Conservation (phyloP, 1,139 yeast species). For the Suhomyces maxii region DNA sequence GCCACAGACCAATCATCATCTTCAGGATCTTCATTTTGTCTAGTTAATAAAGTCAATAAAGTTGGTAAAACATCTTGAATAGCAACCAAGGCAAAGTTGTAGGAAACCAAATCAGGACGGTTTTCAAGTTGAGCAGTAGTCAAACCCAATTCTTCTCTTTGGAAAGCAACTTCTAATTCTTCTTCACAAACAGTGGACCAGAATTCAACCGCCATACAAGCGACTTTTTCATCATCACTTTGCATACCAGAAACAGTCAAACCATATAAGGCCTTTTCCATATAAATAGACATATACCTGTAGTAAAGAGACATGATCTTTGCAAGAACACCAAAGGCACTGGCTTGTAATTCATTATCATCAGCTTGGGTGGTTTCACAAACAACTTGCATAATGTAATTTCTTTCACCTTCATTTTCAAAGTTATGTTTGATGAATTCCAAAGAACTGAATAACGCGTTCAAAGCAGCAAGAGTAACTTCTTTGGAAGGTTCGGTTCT, state of each 20-base stretch:
- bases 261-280: constrained; percentile 95
- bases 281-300: constrained; percentile 84
- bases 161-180: constrained; percentile 77
- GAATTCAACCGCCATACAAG: constrained; percentile 98
- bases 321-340: constrained; percentile 95
- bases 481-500: constrained; percentile 68
- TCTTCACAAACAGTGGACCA: constrained; percentile 98
- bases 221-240: constrained; percentile 79
- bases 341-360: constrained; percentile 80
- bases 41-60: constrained; percentile 70
- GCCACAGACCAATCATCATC: constrained; percentile 98
- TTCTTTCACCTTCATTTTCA: constrained; percentile 91
- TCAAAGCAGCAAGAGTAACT: constrained; percentile 87
- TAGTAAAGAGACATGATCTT: constrained; percentile 90
- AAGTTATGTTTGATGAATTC: constrained; percentile 88
- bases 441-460: constrained; percentile 87
- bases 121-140: constrained; percentile 42
- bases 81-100: constrained; percentile 83
- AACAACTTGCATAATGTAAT: constrained; percentile 96
- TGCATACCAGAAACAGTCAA: constrained; percentile 92
- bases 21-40: constrained; percentile 88
- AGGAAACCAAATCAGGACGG: constrained; percentile 43
- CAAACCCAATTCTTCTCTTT: constrained; percentile 56
- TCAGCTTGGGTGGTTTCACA: constrained; percentile 96
- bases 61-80: constrained; percentile 86